Evolutionary conservation across 176 grass and related monocot species (phyloP), one percentile per base, ranked within the genome.

Genomic region (Alopecurus myosuroides): DNA sequence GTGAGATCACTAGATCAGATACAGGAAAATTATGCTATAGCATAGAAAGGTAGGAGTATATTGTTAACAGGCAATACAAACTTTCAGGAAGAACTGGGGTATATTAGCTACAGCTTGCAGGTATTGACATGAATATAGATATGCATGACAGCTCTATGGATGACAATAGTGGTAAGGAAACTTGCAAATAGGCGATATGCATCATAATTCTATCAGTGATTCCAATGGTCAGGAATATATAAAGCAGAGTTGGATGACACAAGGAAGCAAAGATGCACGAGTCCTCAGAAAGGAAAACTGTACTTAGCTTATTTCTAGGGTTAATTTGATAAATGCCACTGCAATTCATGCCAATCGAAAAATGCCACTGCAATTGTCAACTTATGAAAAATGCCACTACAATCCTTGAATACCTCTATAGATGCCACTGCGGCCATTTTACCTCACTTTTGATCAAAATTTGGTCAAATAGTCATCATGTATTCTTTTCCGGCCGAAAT

Each of bases 51-150:
- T n/a, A n/a, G n/a, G n/a, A n/a, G n/a, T 62, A 10, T 44, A 63
- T 25, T 57, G 36, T 79, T 70, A 71, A 80, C 28, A 49, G 65
- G 11, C 11, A 4, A 9, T 60, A 11, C 77, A 71, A 1, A 46
- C 1, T 77, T 82, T 82, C 36, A 45, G 23, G 58, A 37, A 56
- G 19, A 76, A 66, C 14, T 46, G 12, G 51, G 49, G 29, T 29
- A 13, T 10, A 67, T 89, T 70, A 75, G n/a, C n/a, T 88, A 40
- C 37, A 70, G 50, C 9, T 58, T 18, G 17, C 29, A 82, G 14
- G 46, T 39, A 20, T 14, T 48, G 48, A 23, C 31, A 71, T 49
- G 14, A 55, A 48, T 28, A 72, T 1, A 49, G 9, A 77, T 66
- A 72, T n/a, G 29, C 33, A 86, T 11, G 6, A 35, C 45, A 62